Conservation (phyloP, 1,139 yeast species). For the Hemisphaericaspora lyxosophila region DNA sequence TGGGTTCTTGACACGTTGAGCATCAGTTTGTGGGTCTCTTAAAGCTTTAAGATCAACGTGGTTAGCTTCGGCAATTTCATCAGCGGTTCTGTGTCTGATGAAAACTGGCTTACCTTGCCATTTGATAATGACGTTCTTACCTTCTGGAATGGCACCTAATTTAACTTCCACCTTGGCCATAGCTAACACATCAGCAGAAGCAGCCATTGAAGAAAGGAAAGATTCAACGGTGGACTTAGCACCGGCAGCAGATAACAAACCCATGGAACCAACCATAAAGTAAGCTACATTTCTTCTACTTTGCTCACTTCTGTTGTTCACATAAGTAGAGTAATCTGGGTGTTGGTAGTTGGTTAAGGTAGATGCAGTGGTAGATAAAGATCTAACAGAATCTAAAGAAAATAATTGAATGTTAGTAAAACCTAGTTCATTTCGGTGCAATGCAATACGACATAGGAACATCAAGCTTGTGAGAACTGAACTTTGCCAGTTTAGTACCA, state of each 20-base stretch:
- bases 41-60: slow-evolving; percentile 66
- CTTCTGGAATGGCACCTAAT: slow-evolving; percentile 91
- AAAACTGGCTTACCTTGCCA: slow-evolving; percentile 99
- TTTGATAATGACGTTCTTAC: slow-evolving; percentile 96
- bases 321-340: slow-evolving; percentile 85
- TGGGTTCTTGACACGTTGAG: slow-evolving; percentile 94
- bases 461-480: no score
- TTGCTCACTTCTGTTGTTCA: slow-evolving; percentile 71
- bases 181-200: slow-evolving; percentile 98
- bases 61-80: slow-evolving; percentile 95
- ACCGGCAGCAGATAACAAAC: slow-evolving; percentile 91
- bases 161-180: slow-evolving; percentile 99
- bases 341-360: slow-evolving; percentile 79
- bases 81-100: slow-evolving; percentile 96
- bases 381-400: slow-evolving; percentile 29
- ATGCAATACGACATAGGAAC: no score
- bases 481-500: no score
- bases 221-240: slow-evolving; percentile 98
- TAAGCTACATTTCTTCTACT: slow-evolving; percentile 84
- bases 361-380: slow-evolving; percentile 48
- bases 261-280: slow-evolving; percentile 97
- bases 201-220: slow-evolving; percentile 90
- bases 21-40: slow-evolving; percentile 93
- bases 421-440: no score
- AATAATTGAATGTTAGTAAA: slow-evolving; percentile 14